Evolutionary conservation across 257 asterid genomes (phyloP).

Genomic region (Solanum sejunctum): DNA sequence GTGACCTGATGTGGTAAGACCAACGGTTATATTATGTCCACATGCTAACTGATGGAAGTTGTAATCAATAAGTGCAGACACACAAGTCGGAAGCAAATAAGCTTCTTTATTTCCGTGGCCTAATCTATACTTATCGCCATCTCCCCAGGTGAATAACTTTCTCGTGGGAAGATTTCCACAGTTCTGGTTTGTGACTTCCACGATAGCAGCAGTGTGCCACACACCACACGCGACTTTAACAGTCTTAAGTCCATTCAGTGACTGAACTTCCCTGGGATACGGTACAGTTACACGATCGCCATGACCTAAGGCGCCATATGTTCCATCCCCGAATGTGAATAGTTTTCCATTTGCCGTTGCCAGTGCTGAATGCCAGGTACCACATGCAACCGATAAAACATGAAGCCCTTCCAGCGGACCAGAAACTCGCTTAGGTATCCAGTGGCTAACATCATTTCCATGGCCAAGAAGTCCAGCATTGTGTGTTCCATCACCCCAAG

Average conservation of each 20-base stretch:
- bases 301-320: slow-evolving; percentile 83
- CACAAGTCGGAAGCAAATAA: slow-evolving; percentile 64
- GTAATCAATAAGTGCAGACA: slow-evolving; percentile 64
- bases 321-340: slow-evolving; percentile 86
- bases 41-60: slow-evolving; percentile 77
- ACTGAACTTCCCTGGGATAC: slow-evolving; percentile 59
- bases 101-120: slow-evolving; percentile 81
- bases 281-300: slow-evolving; percentile 52
- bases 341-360: slow-evolving; percentile 57
- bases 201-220: slow-evolving; percentile 92
- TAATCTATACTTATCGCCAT: slow-evolving; percentile 67
- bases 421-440: slow-evolving; percentile 79
- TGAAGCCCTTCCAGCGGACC: slow-evolving; percentile 75
- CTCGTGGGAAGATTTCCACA: slow-evolving; percentile 38
- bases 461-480: slow-evolving; percentile 89
- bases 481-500: slow-evolving; percentile 94
- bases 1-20: slow-evolving; percentile 75
- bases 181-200: slow-evolving; percentile 50
- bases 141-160: slow-evolving; percentile 94
- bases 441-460: slow-evolving; percentile 79
- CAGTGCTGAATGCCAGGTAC: slow-evolving; percentile 90
- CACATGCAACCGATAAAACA: slow-evolving; percentile 77
- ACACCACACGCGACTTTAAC: slow-evolving; percentile 73
- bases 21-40: slow-evolving; percentile 59
- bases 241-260: slow-evolving; percentile 53